These are phyloP conservation scores for Orbilia brochopaga DNA, from an alignment of 2,329 filamentous ascomycete genomes.

Conservation along the genomic window DNA sequence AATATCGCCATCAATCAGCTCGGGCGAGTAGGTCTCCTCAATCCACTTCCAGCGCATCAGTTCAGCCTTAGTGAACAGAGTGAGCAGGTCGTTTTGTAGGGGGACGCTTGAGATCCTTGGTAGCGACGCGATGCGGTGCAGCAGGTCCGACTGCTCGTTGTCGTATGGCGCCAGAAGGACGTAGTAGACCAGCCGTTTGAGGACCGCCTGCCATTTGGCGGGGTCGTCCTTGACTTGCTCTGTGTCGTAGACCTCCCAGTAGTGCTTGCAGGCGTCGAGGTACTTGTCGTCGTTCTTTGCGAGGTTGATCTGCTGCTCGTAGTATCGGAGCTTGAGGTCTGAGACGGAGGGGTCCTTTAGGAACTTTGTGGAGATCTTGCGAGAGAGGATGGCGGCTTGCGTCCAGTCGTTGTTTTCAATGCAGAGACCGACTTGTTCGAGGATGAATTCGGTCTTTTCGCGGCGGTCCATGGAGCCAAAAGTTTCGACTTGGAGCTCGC, in stretches of 20 bases:
- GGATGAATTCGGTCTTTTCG: constrained; percentile 98
- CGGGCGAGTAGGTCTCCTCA: constrained; percentile 82
- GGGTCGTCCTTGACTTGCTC: constrained; percentile 92
- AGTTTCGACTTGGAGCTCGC: constrained; percentile 97
- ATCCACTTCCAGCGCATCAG: constrained; percentile 98
- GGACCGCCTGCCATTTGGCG: constrained; percentile 78
- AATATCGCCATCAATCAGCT: constrained; percentile 86
- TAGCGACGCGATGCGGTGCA: constrained; percentile 90
- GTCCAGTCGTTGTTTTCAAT: constrained; percentile 97
- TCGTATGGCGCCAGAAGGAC: constrained; percentile 95
- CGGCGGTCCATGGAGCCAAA: constrained; percentile 97
- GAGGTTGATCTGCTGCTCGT: constrained; percentile 94
- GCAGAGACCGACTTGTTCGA: constrained; percentile 91
- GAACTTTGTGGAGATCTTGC: constrained; percentile 96
- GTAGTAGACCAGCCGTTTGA: constrained; percentile 97
- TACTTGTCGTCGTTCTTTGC: constrained; percentile 98
- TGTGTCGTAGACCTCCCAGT: constrained; percentile 93
- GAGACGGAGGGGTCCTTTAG: constrained; percentile 89
- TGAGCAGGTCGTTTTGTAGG: constrained; percentile 70
- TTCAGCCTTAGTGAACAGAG: constrained; percentile 93
- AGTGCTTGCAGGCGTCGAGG: constrained; percentile 96
- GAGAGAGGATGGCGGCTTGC: constrained; percentile 87
- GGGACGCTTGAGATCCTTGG: constrained; percentile 77
- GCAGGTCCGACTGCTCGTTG: constrained; percentile 96
- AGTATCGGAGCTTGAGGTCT: constrained; percentile 92